phyloP scores from a whole-genome alignment of 257 asterid species.

The Coffea canephora region DNA sequence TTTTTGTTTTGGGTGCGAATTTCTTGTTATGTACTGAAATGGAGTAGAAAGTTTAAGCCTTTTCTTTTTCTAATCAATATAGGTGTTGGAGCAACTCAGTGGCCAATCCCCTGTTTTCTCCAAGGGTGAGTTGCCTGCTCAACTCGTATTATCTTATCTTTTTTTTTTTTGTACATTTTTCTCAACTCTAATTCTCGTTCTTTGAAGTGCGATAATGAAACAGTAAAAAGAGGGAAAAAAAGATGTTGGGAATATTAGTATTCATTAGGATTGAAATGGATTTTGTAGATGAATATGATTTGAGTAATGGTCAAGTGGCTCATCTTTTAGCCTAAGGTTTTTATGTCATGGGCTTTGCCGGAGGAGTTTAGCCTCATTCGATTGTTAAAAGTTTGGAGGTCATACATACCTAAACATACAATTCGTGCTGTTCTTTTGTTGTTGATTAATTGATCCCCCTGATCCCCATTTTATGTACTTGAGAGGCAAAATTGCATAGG shows the following conservation, averaged over 20 bases:
- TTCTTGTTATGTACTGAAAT: neutral
- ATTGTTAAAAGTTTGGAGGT: neutral
- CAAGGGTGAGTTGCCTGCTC: slow-evolving; percentile 33
- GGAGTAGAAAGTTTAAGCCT: neutral
- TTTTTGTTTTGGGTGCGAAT: neutral
- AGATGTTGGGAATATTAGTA: neutral
- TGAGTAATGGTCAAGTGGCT: neutral
- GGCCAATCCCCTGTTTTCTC: slow-evolving; percentile 62
- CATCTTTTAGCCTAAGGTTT: neutral
- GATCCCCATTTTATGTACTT: neutral
- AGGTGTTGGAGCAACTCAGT: slow-evolving; percentile 63
- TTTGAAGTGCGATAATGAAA: neutral
- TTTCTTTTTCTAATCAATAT: neutral
- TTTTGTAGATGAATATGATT: neutral
- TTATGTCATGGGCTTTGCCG: neutral
- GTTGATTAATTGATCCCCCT: neutral
- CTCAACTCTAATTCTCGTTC: too few relatives aligned
- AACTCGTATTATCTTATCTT: neutral
- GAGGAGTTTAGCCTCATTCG: neutral
- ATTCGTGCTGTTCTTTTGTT: neutral
- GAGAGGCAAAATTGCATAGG: neutral
- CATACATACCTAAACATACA: neutral
- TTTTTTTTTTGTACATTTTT: neutral
- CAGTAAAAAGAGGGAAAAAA: neutral
- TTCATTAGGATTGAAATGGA: neutral